These are phyloP conservation scores for Lactarius psammicola DNA, from an alignment of 768 basidiomycete species.

Conservation along the genomic window DNA sequence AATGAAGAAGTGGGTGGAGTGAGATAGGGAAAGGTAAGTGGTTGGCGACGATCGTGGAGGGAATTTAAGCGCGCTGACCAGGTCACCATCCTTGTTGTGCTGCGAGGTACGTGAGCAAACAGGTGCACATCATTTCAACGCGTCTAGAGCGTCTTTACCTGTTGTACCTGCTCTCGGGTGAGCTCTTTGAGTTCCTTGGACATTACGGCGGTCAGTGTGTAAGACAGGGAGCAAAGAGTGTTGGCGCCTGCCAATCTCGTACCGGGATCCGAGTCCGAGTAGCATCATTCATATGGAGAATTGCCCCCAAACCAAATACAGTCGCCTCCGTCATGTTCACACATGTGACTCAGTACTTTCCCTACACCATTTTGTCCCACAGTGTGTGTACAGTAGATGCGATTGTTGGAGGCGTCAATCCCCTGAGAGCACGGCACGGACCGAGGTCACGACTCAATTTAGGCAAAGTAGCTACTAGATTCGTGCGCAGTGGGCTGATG, in stretches of 20 bases:
- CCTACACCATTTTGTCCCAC: too few species aligned
- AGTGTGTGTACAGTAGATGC: too few species aligned
- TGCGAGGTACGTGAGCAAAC: slow-evolving; percentile 34
- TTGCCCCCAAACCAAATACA: background rate
- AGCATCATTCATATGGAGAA: background rate
- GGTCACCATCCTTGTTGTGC: slow-evolving; percentile 86
- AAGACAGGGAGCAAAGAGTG: background rate
- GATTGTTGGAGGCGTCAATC: too few species aligned
- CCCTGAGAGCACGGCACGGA: too few species aligned
- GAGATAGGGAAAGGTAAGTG: background rate
- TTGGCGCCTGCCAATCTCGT: background rate
- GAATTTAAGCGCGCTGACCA: slow-evolving; percentile 46
- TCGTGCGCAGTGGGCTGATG: too few species aligned
- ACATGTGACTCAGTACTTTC: too few species aligned
- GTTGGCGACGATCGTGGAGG: background rate
- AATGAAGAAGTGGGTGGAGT: background rate
- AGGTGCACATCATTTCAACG: background rate
- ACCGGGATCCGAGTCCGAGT: background rate
- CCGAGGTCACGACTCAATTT: too few species aligned
- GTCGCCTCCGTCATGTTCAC: too few species aligned
- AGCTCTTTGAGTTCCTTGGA: slow-evolving; percentile 38
- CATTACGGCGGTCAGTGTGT: slow-evolving; percentile 3
- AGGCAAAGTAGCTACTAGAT: too few species aligned
- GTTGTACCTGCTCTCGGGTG: slow-evolving; percentile 61
- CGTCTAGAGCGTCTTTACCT: slow-evolving; percentile 43